Conservation (phyloP, 78 protist species). For the Polysphondylium violaceum region DNA sequence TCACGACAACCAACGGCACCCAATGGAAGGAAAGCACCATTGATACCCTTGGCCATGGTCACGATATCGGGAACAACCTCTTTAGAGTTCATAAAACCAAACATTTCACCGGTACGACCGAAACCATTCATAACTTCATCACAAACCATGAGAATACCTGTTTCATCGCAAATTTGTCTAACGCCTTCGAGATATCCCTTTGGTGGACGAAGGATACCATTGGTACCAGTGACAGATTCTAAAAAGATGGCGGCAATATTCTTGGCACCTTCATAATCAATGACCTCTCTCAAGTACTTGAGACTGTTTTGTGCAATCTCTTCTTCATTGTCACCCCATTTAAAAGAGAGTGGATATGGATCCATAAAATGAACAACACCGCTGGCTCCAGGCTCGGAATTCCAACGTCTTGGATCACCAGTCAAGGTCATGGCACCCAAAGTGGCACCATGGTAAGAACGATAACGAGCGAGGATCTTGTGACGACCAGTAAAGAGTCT, state of each 20-base stretch:
- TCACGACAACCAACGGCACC: conserved; percentile 80
- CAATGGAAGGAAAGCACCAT: conserved; percentile 82
- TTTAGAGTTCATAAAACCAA: conserved; percentile 78
- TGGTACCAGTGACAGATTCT: conserved; percentile 82
- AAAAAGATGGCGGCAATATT: conserved; percentile 77
- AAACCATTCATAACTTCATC: conserved; percentile 89
- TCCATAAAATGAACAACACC: conserved; percentile 70
- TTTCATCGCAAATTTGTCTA: conserved; percentile 82
- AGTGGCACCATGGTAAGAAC: conserved; percentile 87
- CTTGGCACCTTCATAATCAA: conserved; percentile 67
- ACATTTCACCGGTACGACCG: conserved; percentile 85
- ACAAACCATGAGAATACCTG: conserved; percentile 77
- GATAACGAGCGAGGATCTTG: conserved; percentile 81
- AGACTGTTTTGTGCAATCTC: conserved; percentile 43
- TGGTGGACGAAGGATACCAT: conserved; percentile 76
- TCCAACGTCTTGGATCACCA: conserved; percentile 85
- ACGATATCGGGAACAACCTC: conserved; percentile 84
- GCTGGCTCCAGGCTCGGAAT: conserved; percentile 51
- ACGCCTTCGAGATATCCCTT: conserved; percentile 80
- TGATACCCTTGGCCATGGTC: conserved; percentile 87
- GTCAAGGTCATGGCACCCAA: conserved; percentile 76
- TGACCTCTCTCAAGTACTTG: conserved; percentile 56
- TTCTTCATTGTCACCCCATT: conserved; percentile 74
- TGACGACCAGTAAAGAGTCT: conserved; percentile 78
- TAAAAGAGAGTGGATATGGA: conserved; percentile 61